Evolutionary conservation across 106 monocot genomes (phyloP).

Genomic region (Dendrobium catenatum): DNA sequence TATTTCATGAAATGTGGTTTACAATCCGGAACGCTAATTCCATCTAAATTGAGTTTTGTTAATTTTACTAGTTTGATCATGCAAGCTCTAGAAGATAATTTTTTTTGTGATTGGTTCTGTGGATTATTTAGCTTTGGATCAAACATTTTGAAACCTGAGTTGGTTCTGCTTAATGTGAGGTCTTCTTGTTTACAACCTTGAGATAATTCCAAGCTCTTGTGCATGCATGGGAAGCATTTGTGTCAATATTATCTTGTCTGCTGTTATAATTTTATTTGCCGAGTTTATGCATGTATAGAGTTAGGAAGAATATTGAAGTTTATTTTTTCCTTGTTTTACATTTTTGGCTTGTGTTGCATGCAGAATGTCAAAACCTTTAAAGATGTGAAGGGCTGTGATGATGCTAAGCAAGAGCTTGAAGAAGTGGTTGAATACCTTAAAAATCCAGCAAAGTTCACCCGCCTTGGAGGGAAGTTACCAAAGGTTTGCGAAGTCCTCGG

Average conservation of each 20-base stretch:
- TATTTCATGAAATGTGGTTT: too few relatives aligned
- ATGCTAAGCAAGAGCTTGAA: conserved; percentile 98
- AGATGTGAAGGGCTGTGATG: conserved; percentile 99
- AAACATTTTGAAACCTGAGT: not conserved
- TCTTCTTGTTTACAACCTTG: not conserved
- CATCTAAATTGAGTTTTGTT: too few relatives aligned
- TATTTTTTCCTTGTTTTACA: not conserved
- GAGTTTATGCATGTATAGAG: not conserved
- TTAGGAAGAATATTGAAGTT: not conserved
- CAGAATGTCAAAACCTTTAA: conserved; percentile 99
- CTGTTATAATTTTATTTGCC: not conserved
- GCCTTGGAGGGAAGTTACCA: conserved; percentile 93
- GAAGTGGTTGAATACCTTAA: conserved; percentile 98
- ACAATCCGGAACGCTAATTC: too few relatives aligned
- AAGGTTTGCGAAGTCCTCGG: conserved; percentile 42
- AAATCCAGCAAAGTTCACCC: conserved; percentile 90
- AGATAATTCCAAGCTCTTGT: not conserved
- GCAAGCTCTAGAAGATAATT: too few relatives aligned
- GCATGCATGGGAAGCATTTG: not conserved
- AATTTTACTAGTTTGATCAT: too few relatives aligned
- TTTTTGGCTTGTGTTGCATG: conserved; percentile 3
- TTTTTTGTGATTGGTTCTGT: too few relatives aligned
- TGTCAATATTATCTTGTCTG: not conserved
- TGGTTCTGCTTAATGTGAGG: not conserved
- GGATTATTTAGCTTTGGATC: too few relatives aligned